Conservation (phyloP, 2,329 filamentous ascomycete genomes). For the Malbranchea cinnamomea region DNA sequence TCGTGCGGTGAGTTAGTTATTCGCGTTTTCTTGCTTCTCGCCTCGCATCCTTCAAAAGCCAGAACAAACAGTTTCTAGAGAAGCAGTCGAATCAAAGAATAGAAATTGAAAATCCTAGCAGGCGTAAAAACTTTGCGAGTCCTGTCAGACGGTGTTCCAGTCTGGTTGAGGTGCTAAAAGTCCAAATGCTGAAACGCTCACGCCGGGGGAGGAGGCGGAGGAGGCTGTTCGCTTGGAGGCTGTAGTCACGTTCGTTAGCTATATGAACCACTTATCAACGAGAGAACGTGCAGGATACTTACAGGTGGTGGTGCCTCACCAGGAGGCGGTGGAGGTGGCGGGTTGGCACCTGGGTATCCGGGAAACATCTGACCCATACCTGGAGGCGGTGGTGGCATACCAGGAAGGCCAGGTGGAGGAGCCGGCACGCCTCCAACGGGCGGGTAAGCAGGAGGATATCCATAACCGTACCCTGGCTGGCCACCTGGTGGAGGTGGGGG, state of each 20-base stretch:
- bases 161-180: too few species aligned
- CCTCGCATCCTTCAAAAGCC: too few species aligned
- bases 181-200: slow-evolving; percentile 8
- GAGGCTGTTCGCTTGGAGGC: slow-evolving; percentile 41
- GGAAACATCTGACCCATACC: slow-evolving; percentile 26
- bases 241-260: slow-evolving; percentile 14
- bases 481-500: slow-evolving; percentile 24
- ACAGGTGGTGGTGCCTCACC: slow-evolving; percentile 29
- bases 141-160: too few species aligned
- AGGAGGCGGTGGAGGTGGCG: slow-evolving; percentile 28
- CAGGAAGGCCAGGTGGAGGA: slow-evolving; percentile 41
- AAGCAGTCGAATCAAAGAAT: too few species aligned
- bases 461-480: slow-evolving; percentile 42
- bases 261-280: slow-evolving; percentile 1
- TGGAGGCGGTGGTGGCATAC: slow-evolving; percentile 44
- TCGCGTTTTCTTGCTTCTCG: too few species aligned
- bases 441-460: slow-evolving; percentile 33
- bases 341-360: slow-evolving; percentile 18
- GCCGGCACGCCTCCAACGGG: slow-evolving; percentile 34
- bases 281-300: slow-evolving; percentile 8
- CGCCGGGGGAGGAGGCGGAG: slow-evolving; percentile 44
- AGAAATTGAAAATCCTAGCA: too few species aligned
- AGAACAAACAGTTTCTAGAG: too few species aligned
- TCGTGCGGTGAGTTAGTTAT: too few species aligned
- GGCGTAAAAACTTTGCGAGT: too few species aligned